These are phyloP conservation scores for Lactifluus rugatus DNA, from an alignment of 768 basidiomycete species.

Conservation along the genomic window DNA sequence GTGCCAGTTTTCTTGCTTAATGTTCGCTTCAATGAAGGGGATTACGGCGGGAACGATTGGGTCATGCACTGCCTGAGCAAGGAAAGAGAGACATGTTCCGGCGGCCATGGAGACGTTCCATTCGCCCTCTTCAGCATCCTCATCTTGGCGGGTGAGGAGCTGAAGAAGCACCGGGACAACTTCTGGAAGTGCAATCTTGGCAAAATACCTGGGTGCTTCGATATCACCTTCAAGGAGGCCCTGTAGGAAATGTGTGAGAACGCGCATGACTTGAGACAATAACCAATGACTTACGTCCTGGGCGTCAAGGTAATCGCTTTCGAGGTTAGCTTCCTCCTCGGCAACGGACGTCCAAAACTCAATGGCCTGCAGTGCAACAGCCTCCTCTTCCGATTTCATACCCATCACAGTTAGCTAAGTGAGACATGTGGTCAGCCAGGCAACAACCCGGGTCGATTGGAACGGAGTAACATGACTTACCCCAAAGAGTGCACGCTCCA, in stretches of 20 bases:
- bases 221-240: conserved; percentile 84
- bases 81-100: conserved; percentile 78
- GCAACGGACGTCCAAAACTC: conserved; percentile 99
- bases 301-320: conserved; percentile 54
- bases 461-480: conserved; percentile 38
- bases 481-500: conserved; percentile 97
- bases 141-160: conserved; percentile 86
- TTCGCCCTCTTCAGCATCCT: conserved; percentile 96
- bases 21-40: conserved; percentile 96
- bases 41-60: conserved; percentile 87
- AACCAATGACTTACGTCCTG: conserved; percentile 54
- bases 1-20: conserved; percentile 89
- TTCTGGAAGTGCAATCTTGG: conserved; percentile 89
- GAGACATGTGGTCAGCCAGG: conserved; percentile 1
- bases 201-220: conserved; percentile 80
- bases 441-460: background rate
- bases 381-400: conserved; percentile 89
- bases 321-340: conserved; percentile 91
- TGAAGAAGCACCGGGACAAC: conserved; percentile 87
- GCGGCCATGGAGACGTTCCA: conserved; percentile 99
- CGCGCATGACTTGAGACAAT: conserved; percentile 6
- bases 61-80: conserved; percentile 87
- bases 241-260: conserved; percentile 30
- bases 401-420: conserved; percentile 87
- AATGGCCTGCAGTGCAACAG: conserved; percentile 90